Base-by-base conservation (phyloP, 208 protist species). In the Trypanosoma avium region DNA sequence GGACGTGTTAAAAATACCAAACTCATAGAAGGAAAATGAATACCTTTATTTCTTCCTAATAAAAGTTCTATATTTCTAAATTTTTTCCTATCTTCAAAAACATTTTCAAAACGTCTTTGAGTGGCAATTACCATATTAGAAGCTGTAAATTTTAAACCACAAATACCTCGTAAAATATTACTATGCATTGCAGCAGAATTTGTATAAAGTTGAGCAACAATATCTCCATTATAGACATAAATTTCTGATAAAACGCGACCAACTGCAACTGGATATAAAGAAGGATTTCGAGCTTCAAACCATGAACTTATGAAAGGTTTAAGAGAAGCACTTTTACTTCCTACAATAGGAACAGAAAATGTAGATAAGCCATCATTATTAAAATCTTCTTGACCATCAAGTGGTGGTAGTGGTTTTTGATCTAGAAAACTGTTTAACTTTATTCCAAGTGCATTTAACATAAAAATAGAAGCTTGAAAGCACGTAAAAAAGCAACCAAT, bases 181-280 rank as follows among this genome's bases (percentile, higher is more conserved):
- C 84, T 84, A 66, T 98, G 91, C 90, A 98, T 96, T 0, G 95
- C 95, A 8, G 82, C 82, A 9, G 95, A 97, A 60, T 86, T 96
- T n/a, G 93, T 97, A 72, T 97, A 98, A 19, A 98, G 57, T 66
- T 80, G 81, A 2, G 90, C 87, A 27, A 94, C 88, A 45, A 88
- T 87, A 70, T 98, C 95, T 21, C 95, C 95, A 65, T 92, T 94
- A 55, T 84, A 60, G 4, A 96, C 82, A 49, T 87, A 93, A 3
- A 96, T 61, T 63, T 84, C 82, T 15, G 85, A 81, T 3, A 95
- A 48, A 3, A 77, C 68, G 10, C 81, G 73, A 6, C 80, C 76
- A 33, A 97, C 54, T 3, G 57, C 57, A 7, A 82, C 68, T 21
- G 90, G 84, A 19, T 83, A 73, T 6, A 79, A 57, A 9, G 66